Evolutionary conservation across 2,329 filamentous ascomycete genomes (phyloP).

Genomic region (Neofusicoccum sp.): DNA sequence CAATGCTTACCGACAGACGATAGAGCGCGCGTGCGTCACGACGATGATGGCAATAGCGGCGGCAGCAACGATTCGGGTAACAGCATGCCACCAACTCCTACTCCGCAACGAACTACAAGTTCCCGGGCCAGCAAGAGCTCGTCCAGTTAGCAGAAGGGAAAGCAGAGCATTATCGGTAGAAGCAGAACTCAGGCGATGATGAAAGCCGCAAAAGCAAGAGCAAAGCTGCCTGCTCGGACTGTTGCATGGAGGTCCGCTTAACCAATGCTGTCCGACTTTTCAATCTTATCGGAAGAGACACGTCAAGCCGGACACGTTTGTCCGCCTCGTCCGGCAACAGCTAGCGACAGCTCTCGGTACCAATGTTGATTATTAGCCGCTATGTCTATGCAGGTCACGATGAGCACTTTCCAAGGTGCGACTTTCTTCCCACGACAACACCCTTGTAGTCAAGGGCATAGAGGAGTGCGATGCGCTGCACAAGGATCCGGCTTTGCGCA

Average conservation of each 20-base stretch:
- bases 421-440: slow-evolving; percentile 47
- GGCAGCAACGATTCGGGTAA: too few species aligned
- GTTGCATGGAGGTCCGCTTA: slow-evolving; percentile 32
- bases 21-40: neutral
- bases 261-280: slow-evolving; percentile 44
- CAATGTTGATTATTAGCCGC: slow-evolving; percentile 34
- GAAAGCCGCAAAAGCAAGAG: too few species aligned
- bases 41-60: too few species aligned
- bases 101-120: too few species aligned
- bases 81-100: too few species aligned
- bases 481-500: neutral
- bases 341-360: slow-evolving; percentile 29
- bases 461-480: slow-evolving; percentile 25
- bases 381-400: slow-evolving; percentile 37
- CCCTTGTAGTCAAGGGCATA: slow-evolving; percentile 48
- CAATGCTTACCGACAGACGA: neutral
- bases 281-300: slow-evolving; percentile 33
- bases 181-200: too few species aligned
- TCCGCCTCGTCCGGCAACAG: slow-evolving; percentile 37
- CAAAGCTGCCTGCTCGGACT: slow-evolving; percentile 45
- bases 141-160: too few species aligned
- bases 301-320: slow-evolving; percentile 32
- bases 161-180: too few species aligned
- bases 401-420: slow-evolving; percentile 48
- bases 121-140: too few species aligned